A percentile compares a stretch with the other conserved stretches of the same genome.
Conservation (phyloP, 805 yeast species). For the Lipomyces yamanashiensis region DNA sequence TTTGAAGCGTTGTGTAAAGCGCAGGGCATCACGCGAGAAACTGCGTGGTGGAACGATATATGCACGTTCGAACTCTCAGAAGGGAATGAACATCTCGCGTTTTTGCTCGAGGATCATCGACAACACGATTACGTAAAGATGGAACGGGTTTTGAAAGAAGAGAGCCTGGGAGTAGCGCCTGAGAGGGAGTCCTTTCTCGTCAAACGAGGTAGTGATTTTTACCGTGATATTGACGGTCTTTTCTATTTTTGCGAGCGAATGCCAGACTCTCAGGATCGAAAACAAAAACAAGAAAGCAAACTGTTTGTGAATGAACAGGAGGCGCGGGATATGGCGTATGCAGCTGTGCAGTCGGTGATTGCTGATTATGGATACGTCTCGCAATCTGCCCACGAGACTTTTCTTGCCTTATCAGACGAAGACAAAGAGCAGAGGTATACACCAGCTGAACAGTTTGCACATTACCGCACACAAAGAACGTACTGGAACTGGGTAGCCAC, state of each 20-base stretch:
- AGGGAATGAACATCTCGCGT: conserved; percentile 10
- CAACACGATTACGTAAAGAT: neutral
- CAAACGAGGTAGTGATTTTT: conserved; percentile 11
- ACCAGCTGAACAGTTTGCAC: conserved; percentile 7
- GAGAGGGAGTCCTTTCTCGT: conserved; percentile 27
- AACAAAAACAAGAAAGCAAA: neutral
- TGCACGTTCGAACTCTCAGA: conserved; percentile 22
- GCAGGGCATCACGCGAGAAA: conserved; percentile 29
- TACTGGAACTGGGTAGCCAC: conserved; percentile 5
- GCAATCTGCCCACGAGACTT: conserved; percentile 1
- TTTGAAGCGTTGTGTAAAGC: conserved; percentile 22
- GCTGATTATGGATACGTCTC: conserved; percentile 26
- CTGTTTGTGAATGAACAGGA: conserved; percentile 3
- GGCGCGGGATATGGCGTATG: conserved; percentile 3
- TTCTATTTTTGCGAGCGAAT: conserved; percentile 2
- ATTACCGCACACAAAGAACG: neutral
- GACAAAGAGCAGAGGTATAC: neutral
- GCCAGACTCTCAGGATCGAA: neutral
- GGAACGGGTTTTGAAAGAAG: neutral
- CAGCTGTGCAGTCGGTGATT: conserved; percentile 20
- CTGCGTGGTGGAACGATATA: conserved; percentile 24
- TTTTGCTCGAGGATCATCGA: conserved; percentile 23
- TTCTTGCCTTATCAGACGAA: neutral
- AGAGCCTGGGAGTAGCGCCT: conserved; percentile 3
- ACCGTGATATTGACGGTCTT: conserved; percentile 30